These are phyloP conservation scores for Dactylonectria macrodidyma DNA, from an alignment of 2,329 filamentous ascomycete genomes.

Conservation along the genomic window DNA sequence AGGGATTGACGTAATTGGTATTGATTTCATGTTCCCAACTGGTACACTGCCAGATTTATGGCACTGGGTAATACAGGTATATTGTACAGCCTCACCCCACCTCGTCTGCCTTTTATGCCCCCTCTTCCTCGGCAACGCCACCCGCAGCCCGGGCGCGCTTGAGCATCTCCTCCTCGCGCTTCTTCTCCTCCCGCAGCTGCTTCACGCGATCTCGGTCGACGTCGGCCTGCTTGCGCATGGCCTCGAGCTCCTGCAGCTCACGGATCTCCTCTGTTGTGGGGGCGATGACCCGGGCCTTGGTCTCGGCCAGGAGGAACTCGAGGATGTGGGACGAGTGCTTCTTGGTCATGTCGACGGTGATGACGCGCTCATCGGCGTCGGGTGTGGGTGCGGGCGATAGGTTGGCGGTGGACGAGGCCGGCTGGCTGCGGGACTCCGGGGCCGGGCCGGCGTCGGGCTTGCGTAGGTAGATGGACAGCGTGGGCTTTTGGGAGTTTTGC, in stretches of 20 bases:
- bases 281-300: conserved; percentile 70
- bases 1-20: conserved; percentile 30
- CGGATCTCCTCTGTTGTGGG: conserved; percentile 72
- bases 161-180: conserved; percentile 71
- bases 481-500: conserved; percentile 69
- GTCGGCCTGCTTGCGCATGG: conserved; percentile 65
- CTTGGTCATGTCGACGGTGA: conserved; percentile 76
- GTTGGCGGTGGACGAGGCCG: conserved; percentile 63
- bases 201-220: conserved; percentile 69
- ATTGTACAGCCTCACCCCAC: conserved; percentile 47
- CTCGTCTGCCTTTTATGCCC: conserved; percentile 38
- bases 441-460: conserved; percentile 50
- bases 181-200: conserved; percentile 69
- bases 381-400: conserved; percentile 65
- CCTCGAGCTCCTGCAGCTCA: conserved; percentile 71
- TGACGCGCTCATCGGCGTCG: conserved; percentile 63
- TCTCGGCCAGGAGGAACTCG: conserved; percentile 72
- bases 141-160: conserved; percentile 58
- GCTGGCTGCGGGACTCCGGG: conserved; percentile 54
- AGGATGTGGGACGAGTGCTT: conserved; percentile 75
- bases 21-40: conserved; percentile 44
- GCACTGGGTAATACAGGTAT: conserved; percentile 48
- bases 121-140: conserved; percentile 54
- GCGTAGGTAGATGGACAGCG: conserved; percentile 77
- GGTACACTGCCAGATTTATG: conserved; percentile 47